Evolutionary conservation across 441 rosid species (phyloP).

Genomic region (Breynia disticha): DNA sequence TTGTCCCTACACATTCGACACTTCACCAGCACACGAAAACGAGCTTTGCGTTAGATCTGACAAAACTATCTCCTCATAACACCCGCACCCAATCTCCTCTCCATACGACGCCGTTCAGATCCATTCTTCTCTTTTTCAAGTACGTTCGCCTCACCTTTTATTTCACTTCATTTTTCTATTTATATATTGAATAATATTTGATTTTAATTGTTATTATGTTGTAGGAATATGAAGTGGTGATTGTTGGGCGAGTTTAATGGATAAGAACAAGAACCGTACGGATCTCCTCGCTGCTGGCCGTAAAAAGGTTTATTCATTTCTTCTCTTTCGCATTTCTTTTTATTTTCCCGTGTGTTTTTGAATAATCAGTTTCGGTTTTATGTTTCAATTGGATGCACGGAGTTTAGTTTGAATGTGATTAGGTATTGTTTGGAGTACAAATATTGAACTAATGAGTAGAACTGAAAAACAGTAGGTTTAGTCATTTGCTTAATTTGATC

Average conservation of each 20-base stretch:
- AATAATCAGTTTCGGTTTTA: background rate
- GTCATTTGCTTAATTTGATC: no score
- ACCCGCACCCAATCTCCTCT: background rate
- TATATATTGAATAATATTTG: background rate
- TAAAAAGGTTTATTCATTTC: conserved; percentile 51
- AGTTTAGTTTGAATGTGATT: no score
- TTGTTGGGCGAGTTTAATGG: conserved; percentile 42
- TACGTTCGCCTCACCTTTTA: background rate
- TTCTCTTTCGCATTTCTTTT: background rate
- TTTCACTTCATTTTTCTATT: background rate
- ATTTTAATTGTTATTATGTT: background rate
- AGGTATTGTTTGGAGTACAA: no score
- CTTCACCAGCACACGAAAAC: conserved; percentile 4
- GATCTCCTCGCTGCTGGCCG: conserved; percentile 97
- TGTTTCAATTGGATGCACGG: no score
- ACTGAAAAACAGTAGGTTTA: no score
- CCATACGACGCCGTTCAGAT: no score
- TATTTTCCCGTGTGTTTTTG: background rate
- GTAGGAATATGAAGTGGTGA: conserved; percentile 22
- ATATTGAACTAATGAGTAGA: no score
- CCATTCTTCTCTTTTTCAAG: no score
- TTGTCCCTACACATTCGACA: background rate
- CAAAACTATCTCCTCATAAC: background rate
- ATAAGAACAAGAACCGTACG: conserved; percentile 81
- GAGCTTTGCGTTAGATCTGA: conserved; percentile 20